A percentile compares a stretch with the other conserved stretches of the same genome.
phyloP scores from a whole-genome alignment of 805 yeast species.

The Komagataella phaffii region DNA sequence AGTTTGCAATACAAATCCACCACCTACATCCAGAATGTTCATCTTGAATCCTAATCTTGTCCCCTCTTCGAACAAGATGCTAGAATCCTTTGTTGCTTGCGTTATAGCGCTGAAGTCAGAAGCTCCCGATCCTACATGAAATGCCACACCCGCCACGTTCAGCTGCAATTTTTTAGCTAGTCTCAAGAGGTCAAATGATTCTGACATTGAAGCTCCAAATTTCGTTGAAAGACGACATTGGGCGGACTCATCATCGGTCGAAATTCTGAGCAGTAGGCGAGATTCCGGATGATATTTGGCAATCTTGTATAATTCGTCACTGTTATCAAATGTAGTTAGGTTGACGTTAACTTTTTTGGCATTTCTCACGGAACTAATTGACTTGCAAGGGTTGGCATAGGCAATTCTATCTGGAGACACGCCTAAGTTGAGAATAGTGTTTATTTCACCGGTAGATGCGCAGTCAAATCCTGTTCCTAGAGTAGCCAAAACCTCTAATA shows the following conservation, averaged over 20 bases:
- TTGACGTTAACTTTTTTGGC: slow-evolving; percentile 45
- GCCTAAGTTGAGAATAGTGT: slow-evolving; percentile 46
- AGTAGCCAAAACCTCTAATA: slow-evolving; percentile 40
- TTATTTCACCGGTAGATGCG: slow-evolving; percentile 81
- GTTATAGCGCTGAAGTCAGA: slow-evolving; percentile 52
- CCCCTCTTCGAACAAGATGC: slow-evolving; percentile 51
- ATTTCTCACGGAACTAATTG: slow-evolving; percentile 65
- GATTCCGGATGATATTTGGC: slow-evolving; percentile 55
- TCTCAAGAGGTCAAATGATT: slow-evolving; percentile 40
- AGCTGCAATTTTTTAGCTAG: slow-evolving; percentile 50
- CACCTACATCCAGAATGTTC: slow-evolving; percentile 74
- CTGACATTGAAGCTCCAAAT: slow-evolving; percentile 64
- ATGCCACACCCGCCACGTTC: slow-evolving; percentile 73
- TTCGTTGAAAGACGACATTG: slow-evolving; percentile 79
- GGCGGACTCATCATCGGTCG: slow-evolving; percentile 82
- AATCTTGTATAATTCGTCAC: slow-evolving; percentile 71
- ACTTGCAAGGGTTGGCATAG: slow-evolving; percentile 91
- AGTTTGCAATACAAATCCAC: slow-evolving; percentile 63
- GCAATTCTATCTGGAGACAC: slow-evolving; percentile 55
- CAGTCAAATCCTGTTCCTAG: slow-evolving; percentile 82
- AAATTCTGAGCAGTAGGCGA: slow-evolving; percentile 62
- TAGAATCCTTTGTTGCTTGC: slow-evolving; percentile 64
- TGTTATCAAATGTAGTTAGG: slow-evolving; percentile 82
- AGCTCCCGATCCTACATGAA: slow-evolving; percentile 95
- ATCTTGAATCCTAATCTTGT: slow-evolving; percentile 29